A percentile compares a stretch with the other conserved stretches of the same genome.
These are phyloP conservation scores for Tetracladium setigerum DNA, from an alignment of 495 filamentous ascomycete species.

Conservation along the genomic window DNA sequence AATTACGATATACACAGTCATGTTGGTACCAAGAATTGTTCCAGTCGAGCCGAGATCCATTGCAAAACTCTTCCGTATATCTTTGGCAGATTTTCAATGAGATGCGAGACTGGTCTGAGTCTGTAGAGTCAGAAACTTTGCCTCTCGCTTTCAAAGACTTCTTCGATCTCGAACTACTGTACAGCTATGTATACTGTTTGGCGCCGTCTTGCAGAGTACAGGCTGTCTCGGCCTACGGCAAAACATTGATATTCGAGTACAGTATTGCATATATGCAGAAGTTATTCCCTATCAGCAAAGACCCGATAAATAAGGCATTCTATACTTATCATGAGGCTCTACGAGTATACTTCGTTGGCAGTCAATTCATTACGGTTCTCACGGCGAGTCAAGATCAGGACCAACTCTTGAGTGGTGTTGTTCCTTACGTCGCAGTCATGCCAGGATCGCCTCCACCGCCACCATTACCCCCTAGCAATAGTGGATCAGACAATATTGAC, in stretches of 20 bases:
- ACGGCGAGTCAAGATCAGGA: slow-evolving; percentile 47
- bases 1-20: slow-evolving; percentile 71
- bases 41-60: slow-evolving; percentile 55
- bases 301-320: slow-evolving; percentile 40
- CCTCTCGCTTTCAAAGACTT: slow-evolving; percentile 54
- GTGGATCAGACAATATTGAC: slow-evolving; percentile 32
- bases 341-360: slow-evolving; percentile 62
- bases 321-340: slow-evolving; percentile 70
- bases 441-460: slow-evolving; percentile 17
- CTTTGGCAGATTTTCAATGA: slow-evolving; percentile 57
- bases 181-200: slow-evolving; percentile 76
- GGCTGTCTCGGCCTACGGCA: slow-evolving; percentile 55
- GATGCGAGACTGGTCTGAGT: slow-evolving; percentile 59
- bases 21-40: slow-evolving; percentile 76
- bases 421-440: slow-evolving; percentile 15
- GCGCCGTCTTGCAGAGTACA: slow-evolving; percentile 65
- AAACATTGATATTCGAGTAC: slow-evolving; percentile 73
- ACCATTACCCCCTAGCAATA: slow-evolving; percentile 15
- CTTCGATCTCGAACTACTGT: slow-evolving; percentile 75
- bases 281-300: slow-evolving; percentile 46
- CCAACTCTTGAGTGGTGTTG: slow-evolving; percentile 27
- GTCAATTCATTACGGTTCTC: slow-evolving; percentile 61
- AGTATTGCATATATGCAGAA: slow-evolving; percentile 63
- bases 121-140: slow-evolving; percentile 45
- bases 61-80: slow-evolving; percentile 50